Percentiles rank a stretch among this genome's conserved stretches.
Conservation (phyloP, 805 yeast species). For the Metahyphopichia silvanorum region DNA sequence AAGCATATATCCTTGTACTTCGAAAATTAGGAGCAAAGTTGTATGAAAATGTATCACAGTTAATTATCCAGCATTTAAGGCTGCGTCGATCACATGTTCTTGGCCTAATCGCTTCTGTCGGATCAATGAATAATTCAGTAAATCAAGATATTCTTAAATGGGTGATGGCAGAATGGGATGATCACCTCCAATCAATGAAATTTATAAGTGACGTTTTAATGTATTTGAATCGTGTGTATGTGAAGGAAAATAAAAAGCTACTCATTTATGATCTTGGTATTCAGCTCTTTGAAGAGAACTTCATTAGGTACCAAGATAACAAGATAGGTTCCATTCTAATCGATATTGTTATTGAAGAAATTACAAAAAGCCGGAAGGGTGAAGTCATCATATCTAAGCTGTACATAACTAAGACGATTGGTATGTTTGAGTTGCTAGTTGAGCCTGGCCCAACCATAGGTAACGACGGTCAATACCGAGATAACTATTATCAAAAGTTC, state of each 20-base stretch:
- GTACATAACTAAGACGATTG: conserved; percentile 57
- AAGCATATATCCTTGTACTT: conserved; percentile 73
- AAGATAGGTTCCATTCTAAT: conserved; percentile 52
- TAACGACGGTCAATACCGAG: conserved; percentile 37
- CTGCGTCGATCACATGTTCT: conserved; percentile 15
- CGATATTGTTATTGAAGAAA: conserved; percentile 49
- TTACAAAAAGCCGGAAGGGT: conserved; percentile 51
- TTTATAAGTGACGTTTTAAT: conserved; percentile 80
- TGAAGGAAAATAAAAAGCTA: conserved; percentile 62
- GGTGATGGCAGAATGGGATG: conserved; percentile 58
- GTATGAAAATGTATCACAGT: conserved; percentile 55
- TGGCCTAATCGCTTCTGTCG: conserved; percentile 10
- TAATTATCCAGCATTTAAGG: conserved; percentile 47
- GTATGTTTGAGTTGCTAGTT: conserved; percentile 67
- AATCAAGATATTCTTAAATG: conserved; percentile 34
- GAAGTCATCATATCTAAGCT: conserved; percentile 51
- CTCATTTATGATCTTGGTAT: conserved; percentile 73
- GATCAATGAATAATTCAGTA: conserved; percentile 8
- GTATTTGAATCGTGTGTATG: conserved; percentile 84
- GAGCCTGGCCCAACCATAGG: conserved; percentile 29
- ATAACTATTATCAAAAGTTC: conserved; percentile 56
- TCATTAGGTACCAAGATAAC: conserved; percentile 49
- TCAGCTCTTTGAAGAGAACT: conserved; percentile 56
- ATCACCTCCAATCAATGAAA: conserved; percentile 67
- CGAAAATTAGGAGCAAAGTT: conserved; percentile 63